These are phyloP conservation scores for Elsinoe perseae DNA, from an alignment of 2,329 filamentous ascomycete genomes.

Conservation along the genomic window DNA sequence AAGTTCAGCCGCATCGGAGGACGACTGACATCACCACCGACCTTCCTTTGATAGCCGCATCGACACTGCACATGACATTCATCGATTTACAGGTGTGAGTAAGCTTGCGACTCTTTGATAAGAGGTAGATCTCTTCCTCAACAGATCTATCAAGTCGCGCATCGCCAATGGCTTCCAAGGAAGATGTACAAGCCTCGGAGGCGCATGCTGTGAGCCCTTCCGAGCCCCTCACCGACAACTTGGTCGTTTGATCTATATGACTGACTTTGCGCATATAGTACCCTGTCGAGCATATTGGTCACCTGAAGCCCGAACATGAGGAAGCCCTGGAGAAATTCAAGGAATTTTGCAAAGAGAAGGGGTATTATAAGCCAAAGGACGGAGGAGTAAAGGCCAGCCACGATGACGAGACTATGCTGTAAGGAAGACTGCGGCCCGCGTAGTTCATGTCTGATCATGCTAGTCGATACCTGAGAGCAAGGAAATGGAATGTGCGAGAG, in stretches of 20 bases:
- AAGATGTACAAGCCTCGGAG: slow-evolving; percentile 4
- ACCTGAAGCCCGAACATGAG: slow-evolving; percentile 63
- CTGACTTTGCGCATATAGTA: slow-evolving; percentile 38
- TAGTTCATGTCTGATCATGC: slow-evolving; percentile 16
- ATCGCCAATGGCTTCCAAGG: slow-evolving; percentile 3
- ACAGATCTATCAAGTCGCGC: background rate
- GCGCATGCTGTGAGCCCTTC: slow-evolving; percentile 1
- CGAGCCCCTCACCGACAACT: background rate
- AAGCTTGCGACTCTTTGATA: background rate
- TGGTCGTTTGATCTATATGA: background rate
- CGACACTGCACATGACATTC: background rate
- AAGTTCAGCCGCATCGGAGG: background rate
- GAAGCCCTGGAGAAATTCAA: slow-evolving; percentile 66
- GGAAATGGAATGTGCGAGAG: slow-evolving; percentile 69
- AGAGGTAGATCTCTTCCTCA: background rate
- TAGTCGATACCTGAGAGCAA: slow-evolving; percentile 78
- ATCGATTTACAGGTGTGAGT: background rate
- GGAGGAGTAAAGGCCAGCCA: slow-evolving; percentile 47
- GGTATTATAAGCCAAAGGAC: slow-evolving; percentile 49
- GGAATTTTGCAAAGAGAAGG: slow-evolving; percentile 54
- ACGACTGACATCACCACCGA: slow-evolving; percentile 6
- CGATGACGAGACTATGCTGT: slow-evolving; percentile 67
- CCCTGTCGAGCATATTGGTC: slow-evolving; percentile 71
- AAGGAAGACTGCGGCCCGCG: slow-evolving; percentile 28
- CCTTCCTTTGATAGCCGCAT: slow-evolving; percentile 1